These are phyloP conservation scores for Boletus rubescentipes DNA, from an alignment of 768 basidiomycete species.

Conservation along the genomic window DNA sequence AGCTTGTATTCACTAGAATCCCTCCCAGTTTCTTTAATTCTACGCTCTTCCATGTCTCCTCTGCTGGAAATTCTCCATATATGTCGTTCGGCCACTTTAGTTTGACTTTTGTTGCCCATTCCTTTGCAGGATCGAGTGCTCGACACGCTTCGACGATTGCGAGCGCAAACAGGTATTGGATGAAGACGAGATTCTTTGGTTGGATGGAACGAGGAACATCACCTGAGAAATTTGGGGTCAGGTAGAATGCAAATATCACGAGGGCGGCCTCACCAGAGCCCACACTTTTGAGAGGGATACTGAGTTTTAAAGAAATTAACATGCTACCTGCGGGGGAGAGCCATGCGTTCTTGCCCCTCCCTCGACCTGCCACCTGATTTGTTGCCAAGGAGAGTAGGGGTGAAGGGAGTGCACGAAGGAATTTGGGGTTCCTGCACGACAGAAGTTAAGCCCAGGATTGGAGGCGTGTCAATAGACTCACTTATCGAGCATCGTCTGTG, in stretches of 20 bases:
- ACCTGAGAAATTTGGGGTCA: not conserved
- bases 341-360: slow-evolving; percentile 89
- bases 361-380: slow-evolving; percentile 84
- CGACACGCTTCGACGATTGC: slow-evolving; percentile 88
- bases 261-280: slow-evolving; percentile 4
- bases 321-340: slow-evolving; percentile 90
- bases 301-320: slow-evolving; percentile 48
- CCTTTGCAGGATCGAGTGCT: slow-evolving; percentile 44
- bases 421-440: slow-evolving; percentile 62
- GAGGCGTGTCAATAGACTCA: slow-evolving; percentile 36
- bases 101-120: slow-evolving; percentile 55
- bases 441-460: not conserved
- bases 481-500: slow-evolving; percentile 94
- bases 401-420: slow-evolving; percentile 67
- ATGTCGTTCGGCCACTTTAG: slow-evolving; percentile 99
- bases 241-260: not conserved
- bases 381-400: slow-evolving; percentile 85
- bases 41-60: slow-evolving; percentile 25
- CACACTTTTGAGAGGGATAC: slow-evolving; percentile 17
- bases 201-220: slow-evolving; percentile 14
- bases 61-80: slow-evolving; percentile 62
- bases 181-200: slow-evolving; percentile 73
- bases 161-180: slow-evolving; percentile 90
- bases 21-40: slow-evolving; percentile 84
- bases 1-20: slow-evolving; percentile 86